These are phyloP conservation scores for Aspergillus baeticus DNA, from an alignment of 495 filamentous ascomycete species.

Conservation along the genomic window DNA sequence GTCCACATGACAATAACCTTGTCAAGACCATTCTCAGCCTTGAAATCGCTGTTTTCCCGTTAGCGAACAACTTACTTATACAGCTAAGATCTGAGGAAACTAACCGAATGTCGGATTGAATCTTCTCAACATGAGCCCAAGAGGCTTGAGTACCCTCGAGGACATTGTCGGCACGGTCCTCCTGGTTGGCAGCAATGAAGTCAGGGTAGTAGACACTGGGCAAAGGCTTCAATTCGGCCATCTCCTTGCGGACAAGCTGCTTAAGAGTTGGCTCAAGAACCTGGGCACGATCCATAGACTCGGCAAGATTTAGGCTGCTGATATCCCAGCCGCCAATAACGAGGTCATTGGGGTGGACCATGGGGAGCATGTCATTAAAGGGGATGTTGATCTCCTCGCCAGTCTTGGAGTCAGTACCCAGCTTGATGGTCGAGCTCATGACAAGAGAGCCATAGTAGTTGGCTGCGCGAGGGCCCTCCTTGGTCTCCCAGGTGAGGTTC, in stretches of 20 bases:
- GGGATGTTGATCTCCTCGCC: constrained; percentile 93
- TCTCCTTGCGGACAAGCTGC: constrained; percentile 83
- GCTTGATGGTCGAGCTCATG: constrained; percentile 96
- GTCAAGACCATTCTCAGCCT: constrained; percentile 78
- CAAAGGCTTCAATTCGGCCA: constrained; percentile 84
- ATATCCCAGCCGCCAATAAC: constrained; percentile 98
- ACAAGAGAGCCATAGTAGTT: constrained; percentile 98
- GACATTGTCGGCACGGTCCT: constrained; percentile 92
- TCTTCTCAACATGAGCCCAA: constrained; percentile 84
- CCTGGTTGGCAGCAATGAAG: constrained; percentile 99
- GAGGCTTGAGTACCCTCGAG: constrained; percentile 79
- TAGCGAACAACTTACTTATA: constrained; percentile 13
- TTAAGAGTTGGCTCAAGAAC: constrained; percentile 95
- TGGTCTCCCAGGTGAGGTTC: constrained; percentile 85
- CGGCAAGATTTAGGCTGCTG: constrained; percentile 80
- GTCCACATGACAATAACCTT: constrained; percentile 99
- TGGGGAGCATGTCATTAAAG: constrained; percentile 89
- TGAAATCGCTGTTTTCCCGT: constrained; percentile 70
- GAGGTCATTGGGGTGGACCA: constrained; percentile 97
- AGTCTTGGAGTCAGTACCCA: constrained; percentile 82
- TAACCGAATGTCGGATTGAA: constrained; percentile 93
- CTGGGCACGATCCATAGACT: constrained; percentile 92
- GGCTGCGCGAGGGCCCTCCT: constrained; percentile 76
- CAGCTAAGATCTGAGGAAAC: constrained; percentile 17
- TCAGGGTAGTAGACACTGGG: constrained; percentile 98